Evolutionary conservation across 306 rosid species (phyloP).

Genomic region (Geum urbanum): DNA sequence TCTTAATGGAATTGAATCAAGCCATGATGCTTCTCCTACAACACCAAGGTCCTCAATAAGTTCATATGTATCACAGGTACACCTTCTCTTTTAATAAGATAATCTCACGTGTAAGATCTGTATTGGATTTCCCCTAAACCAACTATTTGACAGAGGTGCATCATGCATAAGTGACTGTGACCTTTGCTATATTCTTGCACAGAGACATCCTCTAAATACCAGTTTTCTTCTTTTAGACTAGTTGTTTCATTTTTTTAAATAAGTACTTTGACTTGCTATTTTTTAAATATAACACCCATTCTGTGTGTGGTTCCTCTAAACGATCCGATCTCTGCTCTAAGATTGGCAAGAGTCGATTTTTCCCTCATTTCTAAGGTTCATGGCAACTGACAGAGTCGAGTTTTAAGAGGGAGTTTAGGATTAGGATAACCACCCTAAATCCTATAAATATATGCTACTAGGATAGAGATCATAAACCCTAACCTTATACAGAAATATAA

Average conservation of each 20-base stretch:
- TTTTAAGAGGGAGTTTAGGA: neutral
- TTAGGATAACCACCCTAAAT: neutral
- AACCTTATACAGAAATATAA: neutral
- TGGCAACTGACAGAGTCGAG: neutral
- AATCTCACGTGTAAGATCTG: neutral
- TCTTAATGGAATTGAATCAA: constrained; percentile 70
- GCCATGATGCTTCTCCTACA: constrained; percentile 46
- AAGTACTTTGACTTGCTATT: neutral
- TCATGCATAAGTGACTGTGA: neutral
- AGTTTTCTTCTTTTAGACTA: too few species aligned
- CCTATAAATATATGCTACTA: neutral
- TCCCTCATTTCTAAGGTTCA: neutral
- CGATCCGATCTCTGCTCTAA: too few species aligned
- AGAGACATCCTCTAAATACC: too few species aligned
- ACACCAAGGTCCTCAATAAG: constrained; percentile 47
- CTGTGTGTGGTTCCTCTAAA: neutral
- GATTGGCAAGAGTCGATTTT: neutral
- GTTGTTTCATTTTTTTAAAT: neutral
- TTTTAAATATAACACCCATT: neutral
- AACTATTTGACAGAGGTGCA: neutral
- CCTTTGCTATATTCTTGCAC: neutral
- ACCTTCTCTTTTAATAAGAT: constrained; percentile 4
- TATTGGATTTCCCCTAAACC: neutral
- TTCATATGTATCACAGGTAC: constrained; percentile 49
- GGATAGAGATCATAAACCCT: neutral